Base-by-base conservation (phyloP, 2,329 filamentous ascomycete genomes). In the Knufia petricola region DNA sequence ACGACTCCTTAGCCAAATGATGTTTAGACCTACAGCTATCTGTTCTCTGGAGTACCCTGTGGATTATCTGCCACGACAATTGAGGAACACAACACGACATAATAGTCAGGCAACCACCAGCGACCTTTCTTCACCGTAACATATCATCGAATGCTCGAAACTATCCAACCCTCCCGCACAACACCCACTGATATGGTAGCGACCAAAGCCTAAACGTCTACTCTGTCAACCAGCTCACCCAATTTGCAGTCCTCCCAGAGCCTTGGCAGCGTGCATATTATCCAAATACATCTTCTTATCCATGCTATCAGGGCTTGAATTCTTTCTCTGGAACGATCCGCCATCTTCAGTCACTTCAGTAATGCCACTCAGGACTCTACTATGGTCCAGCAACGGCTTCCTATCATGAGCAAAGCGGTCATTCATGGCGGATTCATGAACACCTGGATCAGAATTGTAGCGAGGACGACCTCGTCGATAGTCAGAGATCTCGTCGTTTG, bases 271-370 rank as follows among this genome's bases (percentile, higher is more conserved):
- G 15, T 36, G 32, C 15, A n/a, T 36, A 17, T n/a, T 47, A 21
- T 47, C 32, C 24, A 19, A 30, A 28, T 47, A 39, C 44, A 47
- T 47, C 34, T 20, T 47, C 21, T 24, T 37, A 38, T 47, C 44
- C 7, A 20, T 19, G 39, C 44, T 39, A 15, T 47, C 44, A 7
- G 23, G 32, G 15, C 44, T 39, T 4, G n/a, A 17, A 12, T 23
- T 47, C 13, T 30, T 37, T 15, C 21, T 19, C 23, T 38, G 7
- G 13, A 30, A 37, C 32, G 23, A 20, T 12, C 10, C 17, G 3
- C 32, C 34, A 9, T 37, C 34, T 24, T 47, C 44, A 2, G 44
- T 24, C 4, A 47, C 32, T 17, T 47, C 44, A 13, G 34, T 47
- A 21, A 47, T 47, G 2, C 44, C 44, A 30, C 44, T 47, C 7